Conservation (phyloP, 2,329 filamentous ascomycete species). For the Cladosporium sp. region DNA sequence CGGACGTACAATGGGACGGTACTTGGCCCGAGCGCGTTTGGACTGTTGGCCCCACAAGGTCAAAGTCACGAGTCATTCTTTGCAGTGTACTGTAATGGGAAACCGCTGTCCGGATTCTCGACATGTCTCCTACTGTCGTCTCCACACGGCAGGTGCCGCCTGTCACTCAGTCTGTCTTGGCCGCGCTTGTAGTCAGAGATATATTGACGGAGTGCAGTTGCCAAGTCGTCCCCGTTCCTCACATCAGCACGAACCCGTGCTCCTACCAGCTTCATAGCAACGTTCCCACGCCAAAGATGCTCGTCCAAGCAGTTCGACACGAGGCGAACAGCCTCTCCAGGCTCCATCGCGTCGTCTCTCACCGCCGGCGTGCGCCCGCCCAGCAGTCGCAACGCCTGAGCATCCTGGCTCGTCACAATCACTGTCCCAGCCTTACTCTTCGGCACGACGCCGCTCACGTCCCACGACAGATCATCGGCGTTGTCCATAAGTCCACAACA, state of each 20-base stretch:
- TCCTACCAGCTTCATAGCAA: neutral
- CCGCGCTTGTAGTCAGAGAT: neutral
- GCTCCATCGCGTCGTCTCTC: neutral
- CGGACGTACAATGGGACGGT: neutral
- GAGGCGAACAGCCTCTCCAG: neutral
- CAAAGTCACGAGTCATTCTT: no score
- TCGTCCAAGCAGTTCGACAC: neutral
- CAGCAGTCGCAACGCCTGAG: neutral
- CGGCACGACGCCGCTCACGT: neutral
- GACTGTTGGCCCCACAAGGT: no score
- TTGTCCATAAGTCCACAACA: neutral
- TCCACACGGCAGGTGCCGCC: no score
- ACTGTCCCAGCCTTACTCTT: neutral
- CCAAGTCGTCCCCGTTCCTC: neutral
- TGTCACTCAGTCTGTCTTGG: neutral
- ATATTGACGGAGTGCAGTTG: neutral
- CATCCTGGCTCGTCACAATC: constrained; percentile 6
- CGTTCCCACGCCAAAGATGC: neutral
- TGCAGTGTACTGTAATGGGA: no score
- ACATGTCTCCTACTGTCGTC: no score
- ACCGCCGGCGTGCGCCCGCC: neutral
- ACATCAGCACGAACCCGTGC: neutral
- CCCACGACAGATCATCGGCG: neutral
- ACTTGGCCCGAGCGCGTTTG: neutral
- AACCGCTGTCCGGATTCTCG: no score